phyloP scores from a whole-genome alignment of 2,329 filamentous ascomycete species.

The Apiospora aurea region DNA sequence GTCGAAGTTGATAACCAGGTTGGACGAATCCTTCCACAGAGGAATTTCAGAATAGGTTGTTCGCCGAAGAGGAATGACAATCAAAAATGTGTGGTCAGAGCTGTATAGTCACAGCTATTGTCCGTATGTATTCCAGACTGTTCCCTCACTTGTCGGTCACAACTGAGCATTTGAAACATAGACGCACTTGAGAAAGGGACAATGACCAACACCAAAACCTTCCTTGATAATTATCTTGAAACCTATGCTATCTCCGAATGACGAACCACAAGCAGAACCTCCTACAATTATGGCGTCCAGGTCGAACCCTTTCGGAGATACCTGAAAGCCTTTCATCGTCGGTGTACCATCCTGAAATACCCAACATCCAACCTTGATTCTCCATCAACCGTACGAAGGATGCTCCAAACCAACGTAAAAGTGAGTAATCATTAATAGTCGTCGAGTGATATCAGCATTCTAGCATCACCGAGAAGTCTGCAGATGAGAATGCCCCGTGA shows the following conservation, averaged over 20 bases:
- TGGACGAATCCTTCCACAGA: too few species aligned
- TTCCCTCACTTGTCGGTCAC: background rate
- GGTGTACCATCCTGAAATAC: background rate
- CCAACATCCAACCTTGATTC: too few species aligned
- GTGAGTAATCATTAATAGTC: background rate
- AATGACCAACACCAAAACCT: background rate
- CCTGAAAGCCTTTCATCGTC: too few species aligned
- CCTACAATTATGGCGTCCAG: too few species aligned
- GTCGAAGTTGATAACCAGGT: too few species aligned
- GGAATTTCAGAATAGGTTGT: too few species aligned
- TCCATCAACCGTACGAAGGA: background rate
- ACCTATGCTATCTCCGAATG: background rate
- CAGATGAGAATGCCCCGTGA: background rate
- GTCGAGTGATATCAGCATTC: background rate
- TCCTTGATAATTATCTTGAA: background rate
- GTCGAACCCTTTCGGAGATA: too few species aligned
- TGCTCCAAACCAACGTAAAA: background rate
- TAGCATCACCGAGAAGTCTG: background rate
- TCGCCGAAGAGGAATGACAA: background rate
- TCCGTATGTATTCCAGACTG: background rate
- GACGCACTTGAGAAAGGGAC: background rate
- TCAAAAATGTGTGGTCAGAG: background rate
- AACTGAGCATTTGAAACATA: background rate
- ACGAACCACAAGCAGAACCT: background rate
- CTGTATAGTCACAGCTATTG: background rate